Evolutionary conservation across 208 protist genomes (phyloP).

Genomic region (Crithidia bombi): DNA sequence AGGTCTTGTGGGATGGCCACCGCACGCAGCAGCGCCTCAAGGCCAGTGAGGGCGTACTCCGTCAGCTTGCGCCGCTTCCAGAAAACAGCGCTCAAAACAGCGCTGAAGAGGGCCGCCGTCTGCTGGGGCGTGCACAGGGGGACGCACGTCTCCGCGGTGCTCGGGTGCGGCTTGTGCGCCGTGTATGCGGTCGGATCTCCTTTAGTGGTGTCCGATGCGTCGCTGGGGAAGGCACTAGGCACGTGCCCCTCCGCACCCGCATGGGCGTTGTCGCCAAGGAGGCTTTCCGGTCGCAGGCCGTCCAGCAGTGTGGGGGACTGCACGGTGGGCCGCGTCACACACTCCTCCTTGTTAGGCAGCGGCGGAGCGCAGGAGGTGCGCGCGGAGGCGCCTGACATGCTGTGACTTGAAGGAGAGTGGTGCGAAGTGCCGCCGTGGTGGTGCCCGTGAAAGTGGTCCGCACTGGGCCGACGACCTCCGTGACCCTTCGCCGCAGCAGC

Average conservation of each 20-base stretch:
- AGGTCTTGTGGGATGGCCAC: constrained; percentile 29
- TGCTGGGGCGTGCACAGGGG: constrained; percentile 17
- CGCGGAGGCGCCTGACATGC: background rate
- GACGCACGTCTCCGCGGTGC: constrained; percentile 1
- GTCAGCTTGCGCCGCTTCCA: constrained; percentile 60
- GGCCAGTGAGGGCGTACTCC: constrained; percentile 36
- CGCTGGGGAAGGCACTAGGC: constrained; percentile 9
- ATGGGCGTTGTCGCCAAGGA: background rate
- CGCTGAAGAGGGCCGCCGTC: constrained; percentile 37
- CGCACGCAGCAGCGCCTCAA: constrained; percentile 52
- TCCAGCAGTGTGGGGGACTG: background rate
- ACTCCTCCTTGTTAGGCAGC: background rate
- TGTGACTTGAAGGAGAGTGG: background rate
- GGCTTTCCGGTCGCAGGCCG: background rate
- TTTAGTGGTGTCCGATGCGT: background rate
- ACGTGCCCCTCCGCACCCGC: constrained; percentile 5
- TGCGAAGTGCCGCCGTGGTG: background rate
- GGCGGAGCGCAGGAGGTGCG: background rate
- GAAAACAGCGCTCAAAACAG: constrained; percentile 57
- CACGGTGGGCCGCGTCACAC: background rate
- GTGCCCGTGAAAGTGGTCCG: constrained; percentile 1
- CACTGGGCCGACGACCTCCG: background rate
- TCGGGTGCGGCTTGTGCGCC: background rate
- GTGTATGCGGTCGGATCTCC: background rate
- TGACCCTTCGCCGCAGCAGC: background rate